phyloP scores from a whole-genome alignment of 352 stramenopile genomes.

The Phytophthora sansomeana region DNA sequence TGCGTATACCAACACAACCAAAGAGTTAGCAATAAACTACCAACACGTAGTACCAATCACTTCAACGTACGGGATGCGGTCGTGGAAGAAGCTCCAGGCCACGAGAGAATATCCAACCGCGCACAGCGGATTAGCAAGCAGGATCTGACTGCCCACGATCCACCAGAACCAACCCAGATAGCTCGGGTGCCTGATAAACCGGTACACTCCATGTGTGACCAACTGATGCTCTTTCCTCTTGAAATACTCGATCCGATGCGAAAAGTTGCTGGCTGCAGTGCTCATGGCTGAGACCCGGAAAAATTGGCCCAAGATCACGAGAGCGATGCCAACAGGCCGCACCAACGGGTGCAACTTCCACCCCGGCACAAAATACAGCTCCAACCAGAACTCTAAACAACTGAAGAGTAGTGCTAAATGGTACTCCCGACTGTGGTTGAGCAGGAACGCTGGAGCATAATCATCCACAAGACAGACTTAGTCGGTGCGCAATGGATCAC shows the following conservation, averaged over 20 bases:
- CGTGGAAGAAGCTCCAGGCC: constrained; percentile 95
- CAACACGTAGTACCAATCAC: background rate
- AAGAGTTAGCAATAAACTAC: constrained; percentile 1
- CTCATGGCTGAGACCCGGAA: constrained; percentile 93
- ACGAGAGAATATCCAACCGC: constrained; percentile 87
- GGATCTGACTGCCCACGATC: constrained; percentile 95
- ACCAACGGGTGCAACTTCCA: constrained; percentile 77
- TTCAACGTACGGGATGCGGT: constrained; percentile 91
- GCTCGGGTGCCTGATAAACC: constrained; percentile 93
- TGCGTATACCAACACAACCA: too few relatives aligned
- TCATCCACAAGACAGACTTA: too few relatives aligned
- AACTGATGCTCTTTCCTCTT: constrained; percentile 95
- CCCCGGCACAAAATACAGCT: constrained; percentile 79
- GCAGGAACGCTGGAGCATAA: constrained; percentile 77
- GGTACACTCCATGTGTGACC: constrained; percentile 94
- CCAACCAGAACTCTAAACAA: constrained; percentile 92
- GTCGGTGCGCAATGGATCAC: too few relatives aligned
- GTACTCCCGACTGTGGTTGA: constrained; percentile 93
- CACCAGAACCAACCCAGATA: constrained; percentile 98
- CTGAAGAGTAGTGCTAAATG: constrained; percentile 85
- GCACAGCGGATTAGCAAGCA: constrained; percentile 93
- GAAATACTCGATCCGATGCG: constrained; percentile 95
- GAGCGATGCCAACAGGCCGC: constrained; percentile 62
- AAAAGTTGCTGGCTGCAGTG: constrained; percentile 95
- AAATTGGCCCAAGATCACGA: constrained; percentile 88